Evolutionary conservation across 1,284 basidiomycete species (phyloP), one percentile per base, ranked within the genome.

Genomic region (Fistulina hepatica): DNA sequence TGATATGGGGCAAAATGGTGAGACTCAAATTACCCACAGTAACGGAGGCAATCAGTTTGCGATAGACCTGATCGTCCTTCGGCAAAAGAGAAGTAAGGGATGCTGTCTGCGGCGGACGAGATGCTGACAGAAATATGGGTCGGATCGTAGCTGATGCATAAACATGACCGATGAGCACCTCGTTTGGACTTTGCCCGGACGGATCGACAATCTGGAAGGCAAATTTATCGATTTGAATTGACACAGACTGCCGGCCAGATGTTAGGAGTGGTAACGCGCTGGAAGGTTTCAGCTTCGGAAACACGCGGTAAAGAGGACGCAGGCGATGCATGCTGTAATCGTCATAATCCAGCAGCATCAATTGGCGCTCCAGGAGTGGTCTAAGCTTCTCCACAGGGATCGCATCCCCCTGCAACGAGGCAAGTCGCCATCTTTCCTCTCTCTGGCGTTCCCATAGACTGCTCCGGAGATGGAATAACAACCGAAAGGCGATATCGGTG

Each of bases 391-490:
- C 49, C 38, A 49, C 40, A 13, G 21, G 33, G 17, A 41, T 20
- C n/a, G n/a, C n/a, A n/a, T 21, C 39, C 35, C n/a, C 21, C 26
- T 6, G 38, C 36, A 21, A 21, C 37, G 32, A 42, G n/a, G 28
- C 11, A 21, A 34, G 21, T 33, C 34, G 23, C 42, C 49, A 15
- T 33, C 23, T n/a, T 44, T 41, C 21, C 49, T n/a, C n/a, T n/a
- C n/a, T n/a, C n/a, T n/a, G 42, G 13, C 60, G 30, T 36, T 58
- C 54, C 55, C 61, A 65, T 23, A 79, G 55, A 49, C 70, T 69
- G 46, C 71, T 65, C 9, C 84, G 77, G 23, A 86, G 64, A 50
- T 85, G 75, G 42, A 81, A 76, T 19, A 88, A 57, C 39, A 86
- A 73, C 44, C 75, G 77, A 61, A 84, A 83, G 3, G 64, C 62